phyloP scores from a whole-genome alignment of 768 basidiomycete genomes.

The Cubamyces lactineus region DNA sequence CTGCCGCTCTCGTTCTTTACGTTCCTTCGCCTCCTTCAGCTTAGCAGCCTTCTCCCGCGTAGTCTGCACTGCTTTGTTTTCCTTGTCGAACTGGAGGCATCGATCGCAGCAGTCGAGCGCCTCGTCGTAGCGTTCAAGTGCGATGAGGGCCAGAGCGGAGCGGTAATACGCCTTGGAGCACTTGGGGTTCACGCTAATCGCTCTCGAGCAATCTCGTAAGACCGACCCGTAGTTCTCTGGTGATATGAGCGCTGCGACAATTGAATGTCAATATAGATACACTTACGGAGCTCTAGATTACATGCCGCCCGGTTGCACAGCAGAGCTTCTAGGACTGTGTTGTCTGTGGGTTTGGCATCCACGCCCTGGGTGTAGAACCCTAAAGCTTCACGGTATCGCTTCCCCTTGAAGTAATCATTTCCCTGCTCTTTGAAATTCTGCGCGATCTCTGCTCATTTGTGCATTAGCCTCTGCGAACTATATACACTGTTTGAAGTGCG shows the following conservation, averaged over 20 bases:
- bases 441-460: slow-evolving; percentile 69
- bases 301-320: slow-evolving; percentile 92
- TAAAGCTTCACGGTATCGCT: slow-evolving; percentile 83
- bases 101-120: slow-evolving; percentile 80
- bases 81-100: slow-evolving; percentile 61
- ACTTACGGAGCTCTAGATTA: slow-evolving; percentile 83
- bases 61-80: slow-evolving; percentile 55
- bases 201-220: slow-evolving; percentile 81
- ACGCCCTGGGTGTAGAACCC: slow-evolving; percentile 91
- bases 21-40: slow-evolving; percentile 52
- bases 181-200: slow-evolving; percentile 59
- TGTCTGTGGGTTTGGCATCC: slow-evolving; percentile 78
- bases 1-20: slow-evolving; percentile 51
- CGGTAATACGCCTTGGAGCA: slow-evolving; percentile 89
- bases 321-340: slow-evolving; percentile 61
- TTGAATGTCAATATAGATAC: no score
- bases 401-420: slow-evolving; percentile 91
- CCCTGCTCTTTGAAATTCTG: slow-evolving; percentile 94
- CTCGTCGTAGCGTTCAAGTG: slow-evolving; percentile 77
- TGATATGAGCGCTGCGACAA: no score
- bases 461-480: neutral
- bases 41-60: slow-evolving; percentile 52
- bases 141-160: slow-evolving; percentile 75
- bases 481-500: neutral
- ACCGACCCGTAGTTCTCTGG: slow-evolving; percentile 89